phyloP scores from a whole-genome alignment of 768 basidiomycete genomes.

The Kwoniella botswanensis region DNA sequence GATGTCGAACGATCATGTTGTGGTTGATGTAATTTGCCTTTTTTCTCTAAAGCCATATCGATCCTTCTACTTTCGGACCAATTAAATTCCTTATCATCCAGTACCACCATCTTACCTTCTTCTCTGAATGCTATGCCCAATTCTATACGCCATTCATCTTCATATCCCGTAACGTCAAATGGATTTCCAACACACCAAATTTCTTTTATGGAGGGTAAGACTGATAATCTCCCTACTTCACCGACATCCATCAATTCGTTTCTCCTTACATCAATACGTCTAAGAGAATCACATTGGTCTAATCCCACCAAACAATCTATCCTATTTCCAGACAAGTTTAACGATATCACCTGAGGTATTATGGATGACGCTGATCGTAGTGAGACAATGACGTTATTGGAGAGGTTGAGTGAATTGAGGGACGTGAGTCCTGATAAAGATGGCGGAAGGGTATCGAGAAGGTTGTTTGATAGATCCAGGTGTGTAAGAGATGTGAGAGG shows the following conservation, averaged over 20 bases:
- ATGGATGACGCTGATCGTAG: conserved; percentile 83
- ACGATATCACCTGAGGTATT: conserved; percentile 73
- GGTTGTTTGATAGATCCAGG: conserved; percentile 87
- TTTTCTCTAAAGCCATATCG: conserved; percentile 23
- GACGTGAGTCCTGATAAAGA: conserved; percentile 75
- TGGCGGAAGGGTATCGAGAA: conserved; percentile 83
- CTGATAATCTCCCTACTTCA: conserved; percentile 81
- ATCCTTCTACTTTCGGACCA: conserved; percentile 54
- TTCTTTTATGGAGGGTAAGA: conserved; percentile 76
- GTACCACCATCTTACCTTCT: conserved; percentile 73
- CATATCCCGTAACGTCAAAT: conserved; percentile 64
- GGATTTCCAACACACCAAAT: conserved; percentile 83
- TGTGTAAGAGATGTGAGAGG: conserved; percentile 65
- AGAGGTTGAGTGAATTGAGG: conserved; percentile 88
- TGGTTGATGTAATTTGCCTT: not conserved
- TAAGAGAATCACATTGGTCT: conserved; percentile 82
- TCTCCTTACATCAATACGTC: conserved; percentile 79
- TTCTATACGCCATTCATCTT: conserved; percentile 71
- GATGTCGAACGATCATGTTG: not conserved
- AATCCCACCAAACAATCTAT: conserved; percentile 94
- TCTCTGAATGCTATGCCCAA: conserved; percentile 84
- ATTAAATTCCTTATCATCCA: conserved; percentile 67
- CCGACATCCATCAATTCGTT: conserved; percentile 81
- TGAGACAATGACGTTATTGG: conserved; percentile 98
- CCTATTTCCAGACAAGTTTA: conserved; percentile 85